Base-by-base conservation (phyloP, 2,329 filamentous ascomycete genomes). In the Aspergillus neoniger region DNA sequence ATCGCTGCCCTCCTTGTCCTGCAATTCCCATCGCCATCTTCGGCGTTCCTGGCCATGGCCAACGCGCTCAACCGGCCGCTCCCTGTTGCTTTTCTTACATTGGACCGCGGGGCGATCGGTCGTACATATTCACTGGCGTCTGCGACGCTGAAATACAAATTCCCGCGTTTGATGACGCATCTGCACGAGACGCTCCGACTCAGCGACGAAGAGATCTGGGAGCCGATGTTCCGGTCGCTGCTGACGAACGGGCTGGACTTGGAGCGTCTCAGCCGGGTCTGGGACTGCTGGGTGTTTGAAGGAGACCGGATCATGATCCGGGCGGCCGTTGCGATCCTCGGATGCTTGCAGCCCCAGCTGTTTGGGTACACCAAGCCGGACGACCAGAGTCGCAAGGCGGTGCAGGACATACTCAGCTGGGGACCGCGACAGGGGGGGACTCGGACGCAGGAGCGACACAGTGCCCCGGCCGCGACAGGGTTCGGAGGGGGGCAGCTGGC, bases 251-350 rank as follows among this genome's bases (percentile, higher is more conserved):
- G 82, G 1, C 76, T 85, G 1, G 79, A 81, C 44, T 71, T 85
- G 9, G 84, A 86, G 60, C 77, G 81, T 36, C 78, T 83, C 10
- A 81, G 81, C 51, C 77, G 86, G 3, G 76, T 88, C 19, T 87
- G 85, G 84, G 86, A 88, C 67, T 81, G 86, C 55, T 86, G 83
- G 72, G 81, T 83, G 2, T 85, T 88, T 59, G 86, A 88, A 70
- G 84, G 84, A 30, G 86, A 88, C 62, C 75, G 77, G 21, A 76
- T 79, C 48, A 72, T 81, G 60, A 78, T 81, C 52, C 77, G 76
- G 28, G 72, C 79, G 2, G 79, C 77, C 2, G 77, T 81, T 38
- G 79, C 79, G 2, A 63, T 79, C 28, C 66, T 81, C 5, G 78
- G 79, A 21, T 74, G 75, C 59, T 70, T 81, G 12, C 77, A 81